These are phyloP conservation scores for Xylariaceae sp. DNA, from an alignment of 2,329 filamentous ascomycete species.

Conservation along the genomic window DNA sequence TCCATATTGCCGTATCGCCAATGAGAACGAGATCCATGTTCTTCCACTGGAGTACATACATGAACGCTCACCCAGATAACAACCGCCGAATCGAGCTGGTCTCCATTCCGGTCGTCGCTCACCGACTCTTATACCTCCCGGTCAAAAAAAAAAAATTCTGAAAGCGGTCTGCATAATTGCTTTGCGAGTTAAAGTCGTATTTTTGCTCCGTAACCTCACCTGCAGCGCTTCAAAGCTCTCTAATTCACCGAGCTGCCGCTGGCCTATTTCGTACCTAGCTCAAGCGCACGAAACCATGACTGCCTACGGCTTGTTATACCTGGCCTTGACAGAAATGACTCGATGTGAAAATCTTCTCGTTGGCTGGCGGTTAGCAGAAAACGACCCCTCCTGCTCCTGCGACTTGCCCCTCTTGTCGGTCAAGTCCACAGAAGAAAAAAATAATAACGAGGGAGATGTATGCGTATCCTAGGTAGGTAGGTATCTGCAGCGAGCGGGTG, in stretches of 20 bases:
- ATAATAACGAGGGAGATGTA: background rate
- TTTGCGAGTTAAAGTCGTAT: conserved; percentile 12
- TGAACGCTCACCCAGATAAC: background rate
- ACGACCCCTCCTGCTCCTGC: conserved; percentile 26
- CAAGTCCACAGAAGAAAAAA: background rate
- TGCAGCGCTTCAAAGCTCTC: conserved; percentile 22
- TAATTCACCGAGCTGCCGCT: conserved; percentile 13
- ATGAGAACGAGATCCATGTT: background rate
- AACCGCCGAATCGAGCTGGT: conserved; percentile 21
- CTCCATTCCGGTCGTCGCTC: conserved; percentile 24
- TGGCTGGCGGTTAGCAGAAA: conserved; percentile 19
- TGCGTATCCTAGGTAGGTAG: background rate
- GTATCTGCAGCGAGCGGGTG: background rate
- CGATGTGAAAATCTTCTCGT: conserved; percentile 16
- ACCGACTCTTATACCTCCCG: conserved; percentile 25
- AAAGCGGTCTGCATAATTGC: conserved; percentile 24
- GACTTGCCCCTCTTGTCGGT: conserved; percentile 14
- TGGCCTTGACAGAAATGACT: background rate
- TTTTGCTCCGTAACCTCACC: conserved; percentile 15
- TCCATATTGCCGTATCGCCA: background rate
- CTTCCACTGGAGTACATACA: too few species aligned
- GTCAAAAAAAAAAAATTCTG: conserved; percentile 8
- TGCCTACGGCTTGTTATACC: background rate
- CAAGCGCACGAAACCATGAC: conserved; percentile 23
- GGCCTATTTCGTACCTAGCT: conserved; percentile 23